Base-by-base conservation (phyloP, 2,329 filamentous ascomycete genomes). In the Cyanodermella asteris region DNA sequence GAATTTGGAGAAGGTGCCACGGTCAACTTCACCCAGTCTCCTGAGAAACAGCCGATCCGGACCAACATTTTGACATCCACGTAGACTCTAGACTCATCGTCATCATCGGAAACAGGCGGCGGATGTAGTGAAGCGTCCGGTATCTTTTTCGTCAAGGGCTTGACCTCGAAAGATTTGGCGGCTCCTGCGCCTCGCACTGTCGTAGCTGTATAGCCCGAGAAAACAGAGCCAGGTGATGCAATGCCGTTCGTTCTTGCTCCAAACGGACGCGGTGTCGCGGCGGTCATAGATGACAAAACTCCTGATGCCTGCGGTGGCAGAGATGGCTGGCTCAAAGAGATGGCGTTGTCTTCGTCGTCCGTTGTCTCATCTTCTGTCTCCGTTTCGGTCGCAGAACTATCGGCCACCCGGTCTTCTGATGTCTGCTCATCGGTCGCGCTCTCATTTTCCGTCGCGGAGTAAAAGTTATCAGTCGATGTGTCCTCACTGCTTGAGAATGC, bases 41-140 rank as follows among this genome's bases (percentile, higher is more conserved):
- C 87, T 1, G 84, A 94, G 43, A 97, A 97, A 46, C 84, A 94
- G 10, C 84, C 82, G 27, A 97, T 73, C 37, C 82, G 81, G 9
- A 78, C 73, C 12, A 97, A 51, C 2, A 78, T 77, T 29, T 67
- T 72, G 6, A 90, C 73, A 38, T 93, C 81, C 5, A 97, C 82
- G 40, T 84, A 97, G 2, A 94, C 64, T 23, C 87, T 70, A 2
- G 78, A 72, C 37, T 73, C 68, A 37, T 90, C 74, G 35, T 91
- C 81, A 32, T 97, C 87, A 31, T 93, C 81, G 14, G 69, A 64
- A 1, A 59, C 47, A 3, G 87, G 84, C 36, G 75, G 82, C 0
- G 87, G 87, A 35, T 94, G 74, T 3, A 97, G 55, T 3, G 90
- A 50, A 21, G 84, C 77, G 24, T 73, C 63, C 0, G 81, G 64